These are phyloP conservation scores for Neltuma alba DNA, from an alignment of 306 rosid species.

Conservation along the genomic window DNA sequence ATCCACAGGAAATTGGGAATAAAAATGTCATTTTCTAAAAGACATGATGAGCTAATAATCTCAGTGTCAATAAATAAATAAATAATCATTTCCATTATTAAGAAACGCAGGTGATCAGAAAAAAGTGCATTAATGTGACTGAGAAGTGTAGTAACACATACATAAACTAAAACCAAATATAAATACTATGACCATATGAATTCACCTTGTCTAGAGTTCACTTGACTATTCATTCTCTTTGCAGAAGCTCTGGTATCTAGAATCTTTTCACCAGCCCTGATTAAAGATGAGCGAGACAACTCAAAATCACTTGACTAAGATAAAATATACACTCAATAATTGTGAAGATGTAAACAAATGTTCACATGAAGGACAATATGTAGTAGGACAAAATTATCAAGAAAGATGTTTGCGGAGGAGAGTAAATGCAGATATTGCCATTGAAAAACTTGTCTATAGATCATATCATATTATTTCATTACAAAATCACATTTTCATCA, in stretches of 20 bases:
- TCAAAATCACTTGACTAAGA: constrained; percentile 21
- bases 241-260: constrained; percentile 62
- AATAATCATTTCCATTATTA: background rate
- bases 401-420: constrained; percentile 5
- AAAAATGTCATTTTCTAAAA: background rate
- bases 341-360: constrained; percentile 1
- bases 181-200: constrained; percentile 22
- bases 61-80: background rate
- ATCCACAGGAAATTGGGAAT: constrained; percentile 14
- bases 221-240: constrained; percentile 64
- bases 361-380: constrained; percentile 13
- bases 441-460: background rate
- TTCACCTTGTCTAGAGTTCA: constrained; percentile 67
- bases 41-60: constrained; percentile 29
- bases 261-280: constrained; percentile 75
- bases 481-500: constrained; percentile 21
- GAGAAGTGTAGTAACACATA: constrained; percentile 7
- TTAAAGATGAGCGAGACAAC: constrained; percentile 24
- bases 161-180: constrained; percentile 5
- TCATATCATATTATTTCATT: constrained; percentile 22
- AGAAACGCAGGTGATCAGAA: constrained; percentile 15
- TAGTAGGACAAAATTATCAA: background rate
- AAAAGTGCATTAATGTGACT: background rate
- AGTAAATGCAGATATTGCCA: constrained; percentile 5
- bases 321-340: constrained; percentile 26